phyloP scores from a whole-genome alignment of 495 filamentous ascomycete species.

The Penicillium dipodomyicola region DNA sequence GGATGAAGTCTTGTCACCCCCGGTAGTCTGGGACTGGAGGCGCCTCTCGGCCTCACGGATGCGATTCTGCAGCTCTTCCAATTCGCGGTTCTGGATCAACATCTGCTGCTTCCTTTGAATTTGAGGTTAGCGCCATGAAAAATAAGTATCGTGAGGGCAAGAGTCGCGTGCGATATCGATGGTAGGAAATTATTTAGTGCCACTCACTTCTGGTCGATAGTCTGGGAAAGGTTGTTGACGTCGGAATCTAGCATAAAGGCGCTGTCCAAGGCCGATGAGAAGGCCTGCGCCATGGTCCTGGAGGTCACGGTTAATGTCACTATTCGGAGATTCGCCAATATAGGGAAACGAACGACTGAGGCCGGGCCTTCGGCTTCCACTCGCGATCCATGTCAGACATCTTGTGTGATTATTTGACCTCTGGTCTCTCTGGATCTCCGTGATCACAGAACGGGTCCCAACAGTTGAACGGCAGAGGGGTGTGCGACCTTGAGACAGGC shows the following conservation, averaged over 20 bases:
- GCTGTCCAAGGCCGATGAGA: constrained; percentile 82
- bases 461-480: constrained; percentile 4
- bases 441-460: constrained; percentile 1
- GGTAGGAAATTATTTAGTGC: background rate
- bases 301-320: constrained; percentile 31
- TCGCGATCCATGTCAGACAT: constrained; percentile 67
- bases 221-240: constrained; percentile 70
- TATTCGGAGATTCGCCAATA: background rate
- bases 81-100: constrained; percentile 69
- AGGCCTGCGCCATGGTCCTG: constrained; percentile 84
- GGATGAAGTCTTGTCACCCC: constrained; percentile 2
- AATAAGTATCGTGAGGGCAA: background rate
- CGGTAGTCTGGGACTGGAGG: constrained; percentile 53
- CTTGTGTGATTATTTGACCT: constrained; percentile 18
- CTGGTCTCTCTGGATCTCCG: background rate
- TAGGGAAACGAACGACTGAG: constrained; percentile 71
- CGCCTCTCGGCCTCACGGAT: constrained; percentile 83
- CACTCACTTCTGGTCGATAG: constrained; percentile 81
- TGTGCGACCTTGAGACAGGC: constrained; percentile 18
- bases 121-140: background rate
- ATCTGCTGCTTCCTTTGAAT: constrained; percentile 62
- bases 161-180: background rate
- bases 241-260: constrained; percentile 82
- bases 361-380: constrained; percentile 74
- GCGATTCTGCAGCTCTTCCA: constrained; percentile 79